Evolutionary conservation across 208 protist genomes (phyloP).

Genomic region (Trypanosoma congolense): DNA sequence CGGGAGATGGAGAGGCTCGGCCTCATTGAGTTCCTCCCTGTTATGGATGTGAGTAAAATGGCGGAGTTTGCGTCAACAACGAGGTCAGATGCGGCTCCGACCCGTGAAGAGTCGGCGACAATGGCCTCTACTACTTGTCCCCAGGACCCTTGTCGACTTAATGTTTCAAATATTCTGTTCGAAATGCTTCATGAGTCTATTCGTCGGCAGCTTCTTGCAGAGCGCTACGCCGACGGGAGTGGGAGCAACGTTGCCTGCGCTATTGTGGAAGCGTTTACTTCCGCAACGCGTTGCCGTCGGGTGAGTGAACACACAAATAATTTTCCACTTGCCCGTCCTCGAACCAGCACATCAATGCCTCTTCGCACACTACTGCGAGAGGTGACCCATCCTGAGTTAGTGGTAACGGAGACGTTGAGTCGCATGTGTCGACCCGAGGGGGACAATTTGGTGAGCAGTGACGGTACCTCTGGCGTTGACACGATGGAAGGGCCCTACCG

Average conservation of each 20-base stretch:
- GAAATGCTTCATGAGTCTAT: constrained; percentile 30
- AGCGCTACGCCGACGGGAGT: constrained; percentile 24
- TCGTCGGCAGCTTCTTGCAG: constrained; percentile 19
- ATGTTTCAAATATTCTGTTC: constrained; percentile 23
- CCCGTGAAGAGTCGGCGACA: too few species aligned
- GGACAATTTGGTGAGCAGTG: constrained; percentile 19
- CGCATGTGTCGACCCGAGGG: constrained; percentile 21
- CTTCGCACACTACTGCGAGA: constrained; percentile 14
- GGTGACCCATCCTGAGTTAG: constrained; percentile 2
- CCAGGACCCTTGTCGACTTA: constrained; percentile 32
- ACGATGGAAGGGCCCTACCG: constrained; percentile 21
- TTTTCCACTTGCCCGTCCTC: constrained; percentile 15
- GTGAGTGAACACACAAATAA: constrained; percentile 9
- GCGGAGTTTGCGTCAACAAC: constrained; percentile 1
- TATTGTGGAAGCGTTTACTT: constrained; percentile 30
- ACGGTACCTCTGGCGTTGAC: constrained; percentile 9
- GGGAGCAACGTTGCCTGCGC: constrained; percentile 22
- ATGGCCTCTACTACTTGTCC: not conserved
- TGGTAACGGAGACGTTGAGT: constrained; percentile 10
- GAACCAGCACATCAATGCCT: constrained; percentile 13
- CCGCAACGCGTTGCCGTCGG: constrained; percentile 4
- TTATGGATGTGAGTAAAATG: too few species aligned
- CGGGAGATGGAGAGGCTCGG: constrained; percentile 40
- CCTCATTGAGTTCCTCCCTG: constrained; percentile 39
- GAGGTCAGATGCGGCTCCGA: not conserved